Evolutionary conservation across 129 eudicot genomes (phyloP).

Genomic region (Solidago caesia): DNA sequence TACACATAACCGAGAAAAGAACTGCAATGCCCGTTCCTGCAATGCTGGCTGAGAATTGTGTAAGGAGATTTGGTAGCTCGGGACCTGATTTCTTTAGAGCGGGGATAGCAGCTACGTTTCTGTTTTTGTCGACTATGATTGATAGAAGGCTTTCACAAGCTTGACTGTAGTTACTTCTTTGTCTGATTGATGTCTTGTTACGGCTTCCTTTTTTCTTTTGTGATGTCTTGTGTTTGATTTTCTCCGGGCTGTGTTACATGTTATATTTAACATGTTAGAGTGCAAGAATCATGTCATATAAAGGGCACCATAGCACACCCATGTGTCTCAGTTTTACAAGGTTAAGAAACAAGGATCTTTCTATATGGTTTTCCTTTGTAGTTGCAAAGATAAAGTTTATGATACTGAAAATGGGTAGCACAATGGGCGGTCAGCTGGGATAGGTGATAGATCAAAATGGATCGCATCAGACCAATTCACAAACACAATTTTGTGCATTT

Average conservation of each 20-base stretch:
- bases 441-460: neutral
- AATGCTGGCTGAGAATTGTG: conserved; percentile 88
- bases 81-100: conserved; percentile 71
- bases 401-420: neutral
- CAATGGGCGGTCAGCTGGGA: neutral
- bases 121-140: conserved; percentile 58
- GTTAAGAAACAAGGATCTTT: neutral
- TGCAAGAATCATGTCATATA: neutral
- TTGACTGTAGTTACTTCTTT: conserved; percentile 52
- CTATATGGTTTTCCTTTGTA: neutral
- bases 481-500: neutral
- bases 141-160: conserved; percentile 85
- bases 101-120: conserved; percentile 40
- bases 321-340: too few relatives aligned
- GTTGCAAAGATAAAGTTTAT: neutral
- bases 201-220: conserved; percentile 48
- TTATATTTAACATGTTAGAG: conserved; percentile 5
- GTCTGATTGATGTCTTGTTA: conserved; percentile 42
- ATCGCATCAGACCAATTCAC: neutral
- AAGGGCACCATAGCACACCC: too few relatives aligned
- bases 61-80: conserved; percentile 62
- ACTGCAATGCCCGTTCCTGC: conserved; percentile 95
- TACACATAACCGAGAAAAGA: conserved; percentile 59
- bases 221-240: conserved; percentile 41
- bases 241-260: conserved; percentile 49